Percentiles rank a stretch among this genome's conserved stretches.
These are phyloP conservation scores for Thraustotheca clavata DNA, from an alignment of 352 stramenopile genomes.

Conservation along the genomic window DNA sequence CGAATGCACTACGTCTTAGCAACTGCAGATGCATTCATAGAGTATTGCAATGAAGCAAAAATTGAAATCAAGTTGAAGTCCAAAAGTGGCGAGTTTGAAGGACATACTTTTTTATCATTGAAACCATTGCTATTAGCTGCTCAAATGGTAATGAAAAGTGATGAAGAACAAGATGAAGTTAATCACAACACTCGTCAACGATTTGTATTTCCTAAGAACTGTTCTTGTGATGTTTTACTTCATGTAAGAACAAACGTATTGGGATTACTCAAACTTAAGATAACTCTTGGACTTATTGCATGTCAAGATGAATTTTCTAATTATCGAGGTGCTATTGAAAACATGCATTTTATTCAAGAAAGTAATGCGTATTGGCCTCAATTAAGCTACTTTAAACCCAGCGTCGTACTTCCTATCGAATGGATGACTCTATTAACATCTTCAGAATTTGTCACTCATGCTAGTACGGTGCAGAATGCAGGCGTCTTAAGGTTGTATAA, in stretches of 20 bases:
- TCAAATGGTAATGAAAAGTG: background rate
- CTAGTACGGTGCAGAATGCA: background rate
- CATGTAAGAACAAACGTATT: conserved; percentile 44
- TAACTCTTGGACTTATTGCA: conserved; percentile 59
- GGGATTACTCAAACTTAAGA: conserved; percentile 60
- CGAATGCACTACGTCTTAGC: conserved; percentile 58
- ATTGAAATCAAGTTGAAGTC: conserved; percentile 64
- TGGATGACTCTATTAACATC: conserved; percentile 12
- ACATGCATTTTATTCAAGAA: conserved; percentile 46
- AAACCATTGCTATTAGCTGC: conserved; percentile 32
- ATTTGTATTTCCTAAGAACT: background rate
- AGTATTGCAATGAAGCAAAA: conserved; percentile 55
- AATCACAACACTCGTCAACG: conserved; percentile 3
- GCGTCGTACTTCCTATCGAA: conserved; percentile 11
- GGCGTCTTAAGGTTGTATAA: background rate
- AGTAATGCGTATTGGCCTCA: conserved; percentile 53
- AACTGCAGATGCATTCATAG: conserved; percentile 53
- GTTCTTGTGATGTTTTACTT: conserved; percentile 40
- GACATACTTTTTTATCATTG: conserved; percentile 45
- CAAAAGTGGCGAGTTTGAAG: conserved; percentile 30
- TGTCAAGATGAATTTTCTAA: conserved; percentile 45
- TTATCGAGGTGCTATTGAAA: conserved; percentile 43
- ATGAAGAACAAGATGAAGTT: background rate
- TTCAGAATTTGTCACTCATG: background rate
- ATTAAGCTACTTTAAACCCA: conserved; percentile 22